Conservation (phyloP, 1,284 basidiomycete genomes). For the Tausonia pullulans region DNA sequence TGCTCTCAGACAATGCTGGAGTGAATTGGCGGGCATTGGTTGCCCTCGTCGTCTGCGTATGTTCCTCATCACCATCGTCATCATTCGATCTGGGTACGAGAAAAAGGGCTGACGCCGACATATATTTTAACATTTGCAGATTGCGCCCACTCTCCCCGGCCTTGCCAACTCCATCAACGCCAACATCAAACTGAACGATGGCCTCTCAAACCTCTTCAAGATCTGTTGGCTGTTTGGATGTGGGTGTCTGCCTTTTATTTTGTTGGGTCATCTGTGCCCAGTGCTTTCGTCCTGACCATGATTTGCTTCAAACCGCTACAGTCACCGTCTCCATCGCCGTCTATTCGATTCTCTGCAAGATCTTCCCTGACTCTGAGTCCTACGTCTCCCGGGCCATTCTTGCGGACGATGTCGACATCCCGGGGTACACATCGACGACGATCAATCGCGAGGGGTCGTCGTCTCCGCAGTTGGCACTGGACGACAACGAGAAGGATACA, state of each 20-base stretch:
- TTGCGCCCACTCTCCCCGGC: slow-evolving; percentile 10
- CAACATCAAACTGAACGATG: neutral
- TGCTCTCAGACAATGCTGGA: neutral
- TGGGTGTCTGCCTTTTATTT: neutral
- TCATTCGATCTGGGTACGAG: no score
- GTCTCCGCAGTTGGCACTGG: no score
- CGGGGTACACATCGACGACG: neutral
- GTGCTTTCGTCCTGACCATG: neutral
- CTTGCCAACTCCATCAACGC: slow-evolving; percentile 34
- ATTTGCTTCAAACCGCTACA: neutral
- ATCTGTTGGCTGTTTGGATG: slow-evolving; percentile 6
- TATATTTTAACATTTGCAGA: neutral
- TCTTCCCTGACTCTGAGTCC: slow-evolving; percentile 3
- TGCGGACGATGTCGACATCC: slow-evolving; percentile 2
- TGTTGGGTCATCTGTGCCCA: neutral
- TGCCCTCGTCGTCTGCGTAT: slow-evolving; percentile 4
- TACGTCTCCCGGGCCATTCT: neutral
- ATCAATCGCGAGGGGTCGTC: neutral
- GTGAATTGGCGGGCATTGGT: slow-evolving; percentile 17
- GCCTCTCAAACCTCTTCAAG: slow-evolving; percentile 6
- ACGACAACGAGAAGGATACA: no score
- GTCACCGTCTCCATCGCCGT: neutral
- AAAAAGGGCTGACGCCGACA: no score
- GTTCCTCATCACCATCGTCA: no score
- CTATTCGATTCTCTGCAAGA: neutral